A percentile compares a stretch with the other conserved stretches of the same genome.
These are phyloP conservation scores for Colletotrichum abscissum DNA, from an alignment of 2,329 filamentous ascomycete species.

Conservation along the genomic window DNA sequence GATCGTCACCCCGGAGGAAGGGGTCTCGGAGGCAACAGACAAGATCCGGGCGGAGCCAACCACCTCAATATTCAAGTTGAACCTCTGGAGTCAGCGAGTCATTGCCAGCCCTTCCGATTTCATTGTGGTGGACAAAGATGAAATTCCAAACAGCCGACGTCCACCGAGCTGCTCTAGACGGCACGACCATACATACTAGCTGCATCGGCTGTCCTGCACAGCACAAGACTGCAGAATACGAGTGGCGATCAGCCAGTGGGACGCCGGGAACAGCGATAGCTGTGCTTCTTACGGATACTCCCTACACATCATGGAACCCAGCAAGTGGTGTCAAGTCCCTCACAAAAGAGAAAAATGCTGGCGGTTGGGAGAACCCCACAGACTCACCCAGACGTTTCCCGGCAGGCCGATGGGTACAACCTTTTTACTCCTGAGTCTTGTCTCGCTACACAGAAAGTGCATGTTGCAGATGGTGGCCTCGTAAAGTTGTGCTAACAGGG, in stretches of 20 bases:
- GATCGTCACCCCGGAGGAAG: background rate
- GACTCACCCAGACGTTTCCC: conserved; percentile 10
- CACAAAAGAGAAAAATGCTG: background rate
- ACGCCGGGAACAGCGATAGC: conserved; percentile 12
- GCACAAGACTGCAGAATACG: conserved; percentile 32
- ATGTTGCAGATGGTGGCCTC: conserved; percentile 18
- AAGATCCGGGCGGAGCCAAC: conserved; percentile 16
- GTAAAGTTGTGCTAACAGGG: conserved; percentile 13
- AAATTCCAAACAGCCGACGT: conserved; percentile 19
- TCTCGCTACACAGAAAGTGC: conserved; percentile 13
- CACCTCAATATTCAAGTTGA: background rate
- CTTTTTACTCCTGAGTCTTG: background rate
- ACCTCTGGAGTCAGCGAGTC: background rate
- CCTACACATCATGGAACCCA: background rate
- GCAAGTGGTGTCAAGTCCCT: conserved; percentile 10
- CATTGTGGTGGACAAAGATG: background rate
- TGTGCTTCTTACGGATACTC: background rate
- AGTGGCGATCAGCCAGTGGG: conserved; percentile 33
- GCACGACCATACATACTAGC: conserved; percentile 13
- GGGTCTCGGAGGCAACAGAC: conserved; percentile 12
- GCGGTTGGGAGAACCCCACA: conserved; percentile 2
- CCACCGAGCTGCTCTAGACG: conserved; percentile 11
- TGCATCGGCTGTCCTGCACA: conserved; percentile 23
- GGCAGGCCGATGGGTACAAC: background rate
- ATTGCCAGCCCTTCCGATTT: background rate